Evolutionary conservation across 2,329 filamentous ascomycete species (phyloP).

Genomic region (Plenodomus tracheiphilus): DNA sequence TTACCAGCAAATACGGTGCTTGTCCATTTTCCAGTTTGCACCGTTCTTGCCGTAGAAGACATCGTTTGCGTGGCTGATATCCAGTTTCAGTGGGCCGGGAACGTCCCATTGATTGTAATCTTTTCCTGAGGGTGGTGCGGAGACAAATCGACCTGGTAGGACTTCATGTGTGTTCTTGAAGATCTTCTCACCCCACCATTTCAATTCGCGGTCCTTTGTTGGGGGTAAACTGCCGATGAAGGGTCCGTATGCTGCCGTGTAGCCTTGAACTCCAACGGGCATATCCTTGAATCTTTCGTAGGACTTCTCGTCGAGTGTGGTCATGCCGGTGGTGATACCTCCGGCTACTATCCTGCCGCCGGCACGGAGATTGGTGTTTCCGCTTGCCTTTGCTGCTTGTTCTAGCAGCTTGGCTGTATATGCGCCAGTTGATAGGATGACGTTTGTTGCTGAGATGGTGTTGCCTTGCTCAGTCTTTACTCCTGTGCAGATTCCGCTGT

Average conservation of each 20-base stretch:
- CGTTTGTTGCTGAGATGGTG: slow-evolving; percentile 24
- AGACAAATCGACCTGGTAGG: slow-evolving; percentile 57
- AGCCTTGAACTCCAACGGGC: slow-evolving; percentile 42
- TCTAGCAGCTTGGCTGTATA: slow-evolving; percentile 51
- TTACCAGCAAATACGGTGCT: slow-evolving; percentile 70
- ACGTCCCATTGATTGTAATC: slow-evolving; percentile 69
- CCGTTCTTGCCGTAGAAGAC: slow-evolving; percentile 64
- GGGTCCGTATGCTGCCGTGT: slow-evolving; percentile 33
- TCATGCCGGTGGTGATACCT: slow-evolving; percentile 56
- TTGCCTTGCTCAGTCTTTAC: slow-evolving; percentile 43
- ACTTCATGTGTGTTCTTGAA: slow-evolving; percentile 40
- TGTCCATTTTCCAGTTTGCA: slow-evolving; percentile 60
- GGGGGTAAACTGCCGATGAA: slow-evolving; percentile 40
- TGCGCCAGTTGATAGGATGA: slow-evolving; percentile 48
- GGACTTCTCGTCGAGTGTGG: slow-evolving; percentile 44
- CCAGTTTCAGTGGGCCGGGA: slow-evolving; percentile 57
- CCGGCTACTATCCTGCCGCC: slow-evolving; percentile 60
- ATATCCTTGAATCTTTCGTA: slow-evolving; percentile 33
- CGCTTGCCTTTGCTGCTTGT: slow-evolving; percentile 51
- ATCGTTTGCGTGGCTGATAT: slow-evolving; percentile 60
- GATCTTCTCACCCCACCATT: slow-evolving; percentile 42
- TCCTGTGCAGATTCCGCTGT: slow-evolving; percentile 46
- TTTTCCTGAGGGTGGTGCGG: slow-evolving; percentile 57
- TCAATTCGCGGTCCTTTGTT: slow-evolving; percentile 38
- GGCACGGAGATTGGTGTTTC: slow-evolving; percentile 56